phyloP scores from a whole-genome alignment of 805 yeast genomes.

The Suhomyces kilbournensis region DNA sequence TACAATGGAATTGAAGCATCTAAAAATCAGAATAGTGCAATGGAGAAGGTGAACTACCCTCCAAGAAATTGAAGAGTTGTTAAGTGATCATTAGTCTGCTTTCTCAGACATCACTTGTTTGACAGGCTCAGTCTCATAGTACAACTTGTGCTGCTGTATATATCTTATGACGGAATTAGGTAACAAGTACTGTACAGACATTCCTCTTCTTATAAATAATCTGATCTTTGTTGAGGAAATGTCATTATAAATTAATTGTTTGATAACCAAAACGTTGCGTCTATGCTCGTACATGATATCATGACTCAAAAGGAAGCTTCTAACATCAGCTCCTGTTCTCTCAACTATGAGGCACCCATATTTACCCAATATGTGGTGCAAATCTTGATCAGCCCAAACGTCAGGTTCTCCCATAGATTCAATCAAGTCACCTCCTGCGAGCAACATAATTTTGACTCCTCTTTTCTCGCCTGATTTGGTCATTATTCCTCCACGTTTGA shows the following conservation, averaged over 20 bases:
- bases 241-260: constrained; percentile 94
- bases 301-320: constrained; percentile 86
- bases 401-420: constrained; percentile 99
- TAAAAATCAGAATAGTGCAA: neutral
- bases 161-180: constrained; percentile 95
- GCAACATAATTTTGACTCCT: constrained; percentile 90
- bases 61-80: neutral
- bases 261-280: constrained; percentile 87
- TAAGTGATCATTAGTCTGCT: constrained; percentile 16
- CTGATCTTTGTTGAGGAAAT: constrained; percentile 94
- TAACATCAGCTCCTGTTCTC: constrained; percentile 93
- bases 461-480: constrained; percentile 57
- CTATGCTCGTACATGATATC: constrained; percentile 98
- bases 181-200: constrained; percentile 92
- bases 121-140: constrained; percentile 90
- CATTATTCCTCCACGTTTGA: constrained; percentile 80
- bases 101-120: constrained; percentile 64
- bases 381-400: constrained; percentile 96
- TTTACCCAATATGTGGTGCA: constrained; percentile 91
- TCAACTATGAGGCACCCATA: constrained; percentile 97
- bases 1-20: neutral
- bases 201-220: constrained; percentile 85
- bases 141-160: constrained; percentile 87
- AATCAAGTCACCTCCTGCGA: constrained; percentile 97
- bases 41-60: neutral